These are phyloP conservation scores for Blastocystis sp. DNA, from an alignment of 352 stramenopile genomes.

Conservation along the genomic window DNA sequence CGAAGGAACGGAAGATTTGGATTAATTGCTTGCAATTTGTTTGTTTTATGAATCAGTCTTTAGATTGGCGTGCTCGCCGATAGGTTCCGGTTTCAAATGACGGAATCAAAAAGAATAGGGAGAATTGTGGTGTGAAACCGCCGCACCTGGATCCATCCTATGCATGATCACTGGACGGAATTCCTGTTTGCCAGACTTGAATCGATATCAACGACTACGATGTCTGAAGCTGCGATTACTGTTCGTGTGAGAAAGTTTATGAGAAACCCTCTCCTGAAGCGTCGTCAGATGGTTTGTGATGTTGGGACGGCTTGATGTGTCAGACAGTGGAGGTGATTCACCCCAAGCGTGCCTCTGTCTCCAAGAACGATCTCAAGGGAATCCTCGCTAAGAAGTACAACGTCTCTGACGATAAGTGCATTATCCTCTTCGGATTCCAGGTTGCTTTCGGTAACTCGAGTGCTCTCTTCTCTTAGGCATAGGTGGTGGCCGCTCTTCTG, in stretches of 20 bases:
- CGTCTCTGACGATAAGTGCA: conserved; percentile 61
- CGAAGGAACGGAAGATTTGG: conserved; percentile 7
- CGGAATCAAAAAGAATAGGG: not conserved
- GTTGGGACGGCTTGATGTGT: not conserved
- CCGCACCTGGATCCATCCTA: not conserved
- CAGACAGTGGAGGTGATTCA: conserved; percentile 48
- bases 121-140: not conserved
- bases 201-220: conserved; percentile 55
- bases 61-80: not conserved
- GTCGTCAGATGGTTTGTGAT: conserved; percentile 48
- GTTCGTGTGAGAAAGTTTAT: conserved; percentile 63
- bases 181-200: conserved; percentile 2
- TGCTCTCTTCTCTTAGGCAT: not conserved
- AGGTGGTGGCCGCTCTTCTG: conserved; percentile 52
- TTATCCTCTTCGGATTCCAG: conserved; percentile 63
- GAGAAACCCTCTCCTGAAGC: conserved; percentile 61
- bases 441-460: conserved; percentile 49
- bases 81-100: not conserved
- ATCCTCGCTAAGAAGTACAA: conserved; percentile 63
- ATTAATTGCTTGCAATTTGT: conserved; percentile 21
- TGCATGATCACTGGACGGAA: not conserved
- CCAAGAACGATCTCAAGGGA: conserved; percentile 64
- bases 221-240: conserved; percentile 62
- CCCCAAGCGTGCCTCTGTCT: conserved; percentile 46
- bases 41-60: not conserved